Evolutionary conservation across 2,329 filamentous ascomycete species (phyloP).

Genomic region (Hortaea sp.): DNA sequence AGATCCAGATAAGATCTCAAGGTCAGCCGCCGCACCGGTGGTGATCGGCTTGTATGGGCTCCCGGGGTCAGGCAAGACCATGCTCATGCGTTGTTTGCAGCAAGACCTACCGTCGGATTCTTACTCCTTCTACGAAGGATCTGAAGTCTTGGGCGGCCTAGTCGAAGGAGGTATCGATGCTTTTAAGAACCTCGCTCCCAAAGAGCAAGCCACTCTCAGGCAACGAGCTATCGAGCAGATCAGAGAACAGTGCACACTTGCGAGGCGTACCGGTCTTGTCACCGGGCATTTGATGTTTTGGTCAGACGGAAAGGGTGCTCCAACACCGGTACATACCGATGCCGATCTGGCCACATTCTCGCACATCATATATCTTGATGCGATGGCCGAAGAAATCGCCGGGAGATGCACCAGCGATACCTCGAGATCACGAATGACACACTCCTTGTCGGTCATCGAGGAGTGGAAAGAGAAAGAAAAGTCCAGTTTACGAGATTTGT

Average conservation of each 20-base stretch:
- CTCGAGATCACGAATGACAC: background rate
- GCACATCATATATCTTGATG: conserved; percentile 49
- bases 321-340: conserved; percentile 31
- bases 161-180: conserved; percentile 37
- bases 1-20: too few species aligned
- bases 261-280: conserved; percentile 36
- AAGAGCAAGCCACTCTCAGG: conserved; percentile 32
- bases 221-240: conserved; percentile 39
- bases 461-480: conserved; percentile 3
- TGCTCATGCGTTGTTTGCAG: conserved; percentile 33
- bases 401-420: conserved; percentile 28
- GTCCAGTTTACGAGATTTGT: conserved; percentile 32
- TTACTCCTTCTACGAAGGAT: conserved; percentile 46
- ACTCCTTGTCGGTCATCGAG: conserved; percentile 20
- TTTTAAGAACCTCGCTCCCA: conserved; percentile 34
- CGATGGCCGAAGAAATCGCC: conserved; percentile 19
- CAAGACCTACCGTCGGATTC: conserved; percentile 21
- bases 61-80: conserved; percentile 45
- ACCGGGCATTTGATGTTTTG: conserved; percentile 50
- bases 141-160: conserved; percentile 35
- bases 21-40: too few species aligned
- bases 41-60: conserved; percentile 49
- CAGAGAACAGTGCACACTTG: conserved; percentile 24
- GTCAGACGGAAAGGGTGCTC: conserved; percentile 24
- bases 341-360: conserved; percentile 41